Percentiles rank a stretch among this genome's conserved stretches.
Conservation (phyloP, 352 stramenopile species). For the Halophytophthora polymorphica region DNA sequence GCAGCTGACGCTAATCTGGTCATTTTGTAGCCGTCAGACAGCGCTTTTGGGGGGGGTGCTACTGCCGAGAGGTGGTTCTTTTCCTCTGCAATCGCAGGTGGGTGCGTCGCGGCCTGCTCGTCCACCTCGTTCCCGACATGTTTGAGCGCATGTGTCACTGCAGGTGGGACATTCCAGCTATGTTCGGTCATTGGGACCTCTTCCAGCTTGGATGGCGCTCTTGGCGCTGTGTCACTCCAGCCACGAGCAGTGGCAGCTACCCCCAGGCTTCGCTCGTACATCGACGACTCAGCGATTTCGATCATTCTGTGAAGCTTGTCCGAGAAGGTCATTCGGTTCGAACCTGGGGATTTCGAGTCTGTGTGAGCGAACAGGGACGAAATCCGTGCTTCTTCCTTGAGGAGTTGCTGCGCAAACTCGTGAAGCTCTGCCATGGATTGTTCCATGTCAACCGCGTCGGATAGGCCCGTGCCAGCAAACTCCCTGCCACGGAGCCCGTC, state of each 20-base stretch:
- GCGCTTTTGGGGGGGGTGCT: constrained; percentile 15
- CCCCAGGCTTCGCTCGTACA: constrained; percentile 39
- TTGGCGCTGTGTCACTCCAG: constrained; percentile 1
- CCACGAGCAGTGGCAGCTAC: background rate
- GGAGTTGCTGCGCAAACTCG: constrained; percentile 58
- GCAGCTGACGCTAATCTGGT: constrained; percentile 12
- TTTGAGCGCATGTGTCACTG: background rate
- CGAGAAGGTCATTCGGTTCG: constrained; percentile 65
- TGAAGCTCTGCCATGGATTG: constrained; percentile 49
- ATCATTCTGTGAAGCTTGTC: constrained; percentile 83
- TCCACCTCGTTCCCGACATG: constrained; percentile 3
- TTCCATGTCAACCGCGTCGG: constrained; percentile 15
- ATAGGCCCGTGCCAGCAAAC: background rate
- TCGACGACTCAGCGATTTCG: constrained; percentile 67
- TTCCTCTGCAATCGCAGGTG: constrained; percentile 7
- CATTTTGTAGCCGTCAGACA: constrained; percentile 40
- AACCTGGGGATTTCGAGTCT: constrained; percentile 47
- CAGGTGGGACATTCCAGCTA: too few species aligned
- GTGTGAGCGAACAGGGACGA: constrained; percentile 40
- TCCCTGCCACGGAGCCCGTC: background rate
- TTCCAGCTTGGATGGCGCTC: background rate
- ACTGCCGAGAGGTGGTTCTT: constrained; percentile 5
- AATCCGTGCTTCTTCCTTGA: constrained; percentile 54
- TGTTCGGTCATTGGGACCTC: background rate
- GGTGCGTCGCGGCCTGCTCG: background rate